Percentiles rank a stretch among this genome's conserved stretches.
These are phyloP conservation scores for Scheffersomyces titani DNA, from an alignment of 1,139 yeast genomes.

Conservation along the genomic window DNA sequence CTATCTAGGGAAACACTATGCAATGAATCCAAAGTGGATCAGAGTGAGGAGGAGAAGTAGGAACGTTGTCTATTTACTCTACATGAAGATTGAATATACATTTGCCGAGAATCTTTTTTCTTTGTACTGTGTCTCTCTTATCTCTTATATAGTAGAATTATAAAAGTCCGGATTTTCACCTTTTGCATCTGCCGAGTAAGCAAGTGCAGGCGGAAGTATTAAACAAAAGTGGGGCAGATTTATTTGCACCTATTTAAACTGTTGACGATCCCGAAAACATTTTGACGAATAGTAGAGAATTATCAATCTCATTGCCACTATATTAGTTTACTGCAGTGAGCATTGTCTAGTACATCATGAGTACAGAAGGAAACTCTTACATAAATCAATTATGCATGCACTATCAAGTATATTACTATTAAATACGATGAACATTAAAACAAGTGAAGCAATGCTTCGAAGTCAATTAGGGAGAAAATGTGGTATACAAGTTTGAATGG, in stretches of 20 bases:
- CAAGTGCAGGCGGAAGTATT: not conserved
- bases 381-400: not conserved
- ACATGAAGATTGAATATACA: no score
- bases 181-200: not conserved
- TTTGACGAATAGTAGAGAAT: not conserved
- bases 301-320: not conserved
- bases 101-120: no score
- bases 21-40: not conserved
- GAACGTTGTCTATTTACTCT: no score
- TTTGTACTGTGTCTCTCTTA: no score
- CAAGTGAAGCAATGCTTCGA: not conserved
- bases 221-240: not conserved
- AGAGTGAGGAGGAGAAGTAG: not conserved
- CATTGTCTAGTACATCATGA: not conserved
- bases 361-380: not conserved
- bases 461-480: not conserved
- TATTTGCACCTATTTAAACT: not conserved
- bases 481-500: not conserved
- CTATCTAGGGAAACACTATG: not conserved
- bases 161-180: not conserved
- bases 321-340: not conserved
- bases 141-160: no score
- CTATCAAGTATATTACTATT: not conserved
- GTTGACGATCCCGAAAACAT: not conserved
- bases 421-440: not conserved